These are phyloP conservation scores for Rauvolfia tetraphylla DNA, from an alignment of 257 asterid species.

Conservation along the genomic window DNA sequence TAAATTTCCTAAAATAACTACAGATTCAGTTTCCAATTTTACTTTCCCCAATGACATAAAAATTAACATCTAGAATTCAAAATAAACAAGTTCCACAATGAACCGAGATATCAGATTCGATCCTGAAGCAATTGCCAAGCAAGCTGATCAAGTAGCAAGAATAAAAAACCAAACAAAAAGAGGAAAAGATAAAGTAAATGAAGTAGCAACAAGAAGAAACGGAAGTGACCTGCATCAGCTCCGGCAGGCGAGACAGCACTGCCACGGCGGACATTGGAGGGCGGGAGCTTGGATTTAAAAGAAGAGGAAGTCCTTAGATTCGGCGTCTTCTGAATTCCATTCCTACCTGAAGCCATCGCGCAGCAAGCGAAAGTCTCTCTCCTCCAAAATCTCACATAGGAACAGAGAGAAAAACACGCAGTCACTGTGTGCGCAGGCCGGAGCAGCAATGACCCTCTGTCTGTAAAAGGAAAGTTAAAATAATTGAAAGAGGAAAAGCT, in stretches of 20 bases:
- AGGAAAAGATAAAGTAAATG: conserved; percentile 8
- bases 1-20: background rate
- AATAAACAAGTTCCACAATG: background rate
- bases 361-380: background rate
- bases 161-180: conserved; percentile 1
- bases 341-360: conserved; percentile 64
- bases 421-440: background rate
- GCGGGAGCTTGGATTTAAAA: conserved; percentile 70
- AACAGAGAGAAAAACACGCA: background rate
- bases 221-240: conserved; percentile 61
- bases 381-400: background rate
- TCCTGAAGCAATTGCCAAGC: conserved; percentile 8
- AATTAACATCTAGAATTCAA: background rate
- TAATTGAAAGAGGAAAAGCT: too few relatives aligned
- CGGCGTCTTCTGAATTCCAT: conserved; percentile 60
- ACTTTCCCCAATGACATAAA: background rate
- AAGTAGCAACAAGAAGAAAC: background rate
- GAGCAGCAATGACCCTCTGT: background rate
- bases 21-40: conserved; percentile 1
- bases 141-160: background rate
- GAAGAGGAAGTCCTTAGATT: conserved; percentile 74
- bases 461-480: background rate
- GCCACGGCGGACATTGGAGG: conserved; percentile 76
- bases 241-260: conserved; percentile 39
- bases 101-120: conserved; percentile 7